Evolutionary conservation across 257 asterid species (phyloP), one percentile per base, ranked within the genome.

Genomic region (Striga asiatica): DNA sequence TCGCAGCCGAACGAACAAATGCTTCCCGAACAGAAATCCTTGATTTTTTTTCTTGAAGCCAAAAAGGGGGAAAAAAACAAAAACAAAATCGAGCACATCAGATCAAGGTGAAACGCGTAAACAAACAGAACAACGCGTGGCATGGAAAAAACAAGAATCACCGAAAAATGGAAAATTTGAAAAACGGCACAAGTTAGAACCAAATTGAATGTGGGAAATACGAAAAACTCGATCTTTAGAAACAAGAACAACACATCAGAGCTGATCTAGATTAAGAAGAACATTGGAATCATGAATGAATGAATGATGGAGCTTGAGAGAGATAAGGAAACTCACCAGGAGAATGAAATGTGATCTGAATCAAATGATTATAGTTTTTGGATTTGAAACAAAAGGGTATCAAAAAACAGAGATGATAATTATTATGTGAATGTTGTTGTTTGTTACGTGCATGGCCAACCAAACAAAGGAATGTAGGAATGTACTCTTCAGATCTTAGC

Each of bases 241-340:
- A 29, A 5, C 11, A 42, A 19, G 27, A 42, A 24, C 22, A 61
- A 66, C 46, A 28, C 34, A 29, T 37, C 46, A 62, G 28, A 34
- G 46, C 32, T 23, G 21, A 49, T 14, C 27, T 34, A 16, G 39
- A 16, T 18, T 8, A 3, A 54, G 13, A 14, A 50, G 16, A 47
- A 47, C 53, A n/a, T 18, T 18, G 2, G 20, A 46, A 49, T 35
- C 67, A 69, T 65, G 75, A 70, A 58, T 66, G 71, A 2, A 37
- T 25, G n/a, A 50, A 54, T 35, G 4, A 54, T 23, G 24, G 67
- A 17, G 43, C 20, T 0, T 38, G 11, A 14, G 18, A 20, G 22
- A 50, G 12, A n/a, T n/a, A n/a, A n/a, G n/a, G n/a, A 61, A 66
- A 69, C 68, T 70, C 58, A 58, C 71, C 67, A 21, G 10, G 27